Base-by-base conservation (phyloP, 2,329 filamentous ascomycete species). In the Anisogramma anomala region DNA sequence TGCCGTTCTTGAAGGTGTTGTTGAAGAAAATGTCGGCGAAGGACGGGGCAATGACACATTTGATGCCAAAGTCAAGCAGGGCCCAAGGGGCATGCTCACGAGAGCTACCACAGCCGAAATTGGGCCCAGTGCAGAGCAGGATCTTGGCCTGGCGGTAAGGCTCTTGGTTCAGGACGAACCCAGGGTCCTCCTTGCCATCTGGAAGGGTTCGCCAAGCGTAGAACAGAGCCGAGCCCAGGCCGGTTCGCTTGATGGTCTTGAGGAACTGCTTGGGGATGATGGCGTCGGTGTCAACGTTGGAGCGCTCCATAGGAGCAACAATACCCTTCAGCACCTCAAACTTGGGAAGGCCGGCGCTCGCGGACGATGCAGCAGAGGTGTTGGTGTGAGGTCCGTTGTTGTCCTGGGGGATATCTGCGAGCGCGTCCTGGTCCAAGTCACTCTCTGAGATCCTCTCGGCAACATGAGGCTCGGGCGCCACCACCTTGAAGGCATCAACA, bases 1-100 rank as follows among this genome's bases (percentile, higher is more conserved):
- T 96, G 67, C 89, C 89, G 68, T 98, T 98, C 74, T 98, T 96
- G 76, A 95, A 96, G n/a, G 84, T 91, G 71, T 98, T 98, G 77
- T 94, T 95, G 77, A 89, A 93, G 77, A 95, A 95, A 62, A 98
- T 98, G 57, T 94, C 86, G 44, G 82, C 84, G 44, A 74, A 77
- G 1, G 83, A 88, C 1, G 86, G 85, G 1, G 89, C 91, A 52
- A 96, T 94, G 55, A 96, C 73, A 60, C 82, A 89, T 58, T 82
- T 85, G 67, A 98, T 94, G 52, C 91, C 91, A 54, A 96, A 96
- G 65, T 96, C 91, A 43, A 94, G 79, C 18, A 96, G 74, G 5
- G 91, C 89, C 91, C 91, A 96, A 1, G 91, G 91, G 2, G 91
- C 91, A 67, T 96, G 91, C 65, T 96, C 91, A 58, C 91, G 80